Conservation (phyloP, 1,139 yeast species). For the Geotrichum carabidarum region DNA sequence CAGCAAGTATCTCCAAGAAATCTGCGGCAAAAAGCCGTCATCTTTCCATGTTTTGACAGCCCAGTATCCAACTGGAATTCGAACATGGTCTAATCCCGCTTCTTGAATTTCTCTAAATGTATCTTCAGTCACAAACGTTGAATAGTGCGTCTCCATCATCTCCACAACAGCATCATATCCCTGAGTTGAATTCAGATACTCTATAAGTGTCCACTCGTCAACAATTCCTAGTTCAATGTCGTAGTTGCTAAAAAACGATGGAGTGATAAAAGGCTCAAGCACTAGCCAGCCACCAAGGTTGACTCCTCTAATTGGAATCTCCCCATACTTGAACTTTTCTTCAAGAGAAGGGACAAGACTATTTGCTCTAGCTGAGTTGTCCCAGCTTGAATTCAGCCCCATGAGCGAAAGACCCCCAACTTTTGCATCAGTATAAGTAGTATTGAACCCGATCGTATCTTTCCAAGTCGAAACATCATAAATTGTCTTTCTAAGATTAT, state of each 20-base stretch:
- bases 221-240: slow-evolving; percentile 25
- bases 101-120: slow-evolving; percentile 56
- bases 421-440: slow-evolving; percentile 34
- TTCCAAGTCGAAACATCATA: slow-evolving; percentile 37
- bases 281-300: slow-evolving; percentile 92
- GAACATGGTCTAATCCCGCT: slow-evolving; percentile 75
- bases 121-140: slow-evolving; percentile 62
- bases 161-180: slow-evolving; percentile 45
- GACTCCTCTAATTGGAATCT: slow-evolving; percentile 61
- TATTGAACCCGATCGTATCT: slow-evolving; percentile 35
- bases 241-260: slow-evolving; percentile 60
- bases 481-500: slow-evolving; percentile 3
- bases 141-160: slow-evolving; percentile 61
- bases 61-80: slow-evolving; percentile 96
- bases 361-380: slow-evolving; percentile 32
- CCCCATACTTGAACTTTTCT: slow-evolving; percentile 43
- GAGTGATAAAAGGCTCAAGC: slow-evolving; percentile 76
- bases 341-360: slow-evolving; percentile 31
- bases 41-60: slow-evolving; percentile 59
- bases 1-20: slow-evolving; percentile 70
- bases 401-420: slow-evolving; percentile 38
- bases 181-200: slow-evolving; percentile 37
- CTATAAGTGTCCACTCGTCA: slow-evolving; percentile 41
- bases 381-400: slow-evolving; percentile 37
- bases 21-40: slow-evolving; percentile 80